These are phyloP conservation scores for Dactylonectria macrodidyma DNA, from an alignment of 2,329 filamentous ascomycete genomes.

Conservation along the genomic window DNA sequence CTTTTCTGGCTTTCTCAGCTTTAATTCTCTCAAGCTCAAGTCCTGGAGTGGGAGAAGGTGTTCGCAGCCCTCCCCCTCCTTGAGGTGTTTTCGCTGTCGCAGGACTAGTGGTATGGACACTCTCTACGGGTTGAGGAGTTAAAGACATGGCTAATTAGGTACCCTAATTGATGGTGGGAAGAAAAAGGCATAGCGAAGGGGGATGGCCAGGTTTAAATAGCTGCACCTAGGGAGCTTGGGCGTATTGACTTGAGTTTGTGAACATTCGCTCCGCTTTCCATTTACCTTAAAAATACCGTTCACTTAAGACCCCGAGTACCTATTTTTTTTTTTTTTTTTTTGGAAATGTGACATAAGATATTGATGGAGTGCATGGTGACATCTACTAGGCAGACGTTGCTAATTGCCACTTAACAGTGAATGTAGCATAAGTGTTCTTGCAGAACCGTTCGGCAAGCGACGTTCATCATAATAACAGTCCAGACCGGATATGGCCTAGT, in stretches of 20 bases:
- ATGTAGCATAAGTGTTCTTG: slow-evolving; percentile 1
- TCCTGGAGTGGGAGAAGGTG: slow-evolving; percentile 1
- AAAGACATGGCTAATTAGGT: neutral
- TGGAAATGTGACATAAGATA: neutral
- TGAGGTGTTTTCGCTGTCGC: neutral
- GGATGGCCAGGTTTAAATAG: slow-evolving; percentile 1
- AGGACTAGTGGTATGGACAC: neutral
- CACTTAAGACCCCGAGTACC: neutral
- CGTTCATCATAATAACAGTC: neutral
- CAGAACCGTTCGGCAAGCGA: neutral
- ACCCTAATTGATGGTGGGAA: neutral
- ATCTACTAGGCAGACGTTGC: neutral
- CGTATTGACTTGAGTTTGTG: neutral
- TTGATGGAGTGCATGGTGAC: neutral
- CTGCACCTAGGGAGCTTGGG: neutral
- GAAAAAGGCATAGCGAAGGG: slow-evolving; percentile 1
- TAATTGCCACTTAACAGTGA: neutral
- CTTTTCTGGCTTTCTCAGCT: neutral
- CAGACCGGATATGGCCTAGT: neutral
- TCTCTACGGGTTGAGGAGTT: neutral
- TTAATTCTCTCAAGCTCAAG: neutral
- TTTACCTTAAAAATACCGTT: slow-evolving; percentile 1
- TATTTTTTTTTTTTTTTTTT: neutral
- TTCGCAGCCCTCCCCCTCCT: neutral
- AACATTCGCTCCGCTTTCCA: neutral